Base-by-base conservation (phyloP, 129 eudicot species). In the Deinandra increscens region DNA sequence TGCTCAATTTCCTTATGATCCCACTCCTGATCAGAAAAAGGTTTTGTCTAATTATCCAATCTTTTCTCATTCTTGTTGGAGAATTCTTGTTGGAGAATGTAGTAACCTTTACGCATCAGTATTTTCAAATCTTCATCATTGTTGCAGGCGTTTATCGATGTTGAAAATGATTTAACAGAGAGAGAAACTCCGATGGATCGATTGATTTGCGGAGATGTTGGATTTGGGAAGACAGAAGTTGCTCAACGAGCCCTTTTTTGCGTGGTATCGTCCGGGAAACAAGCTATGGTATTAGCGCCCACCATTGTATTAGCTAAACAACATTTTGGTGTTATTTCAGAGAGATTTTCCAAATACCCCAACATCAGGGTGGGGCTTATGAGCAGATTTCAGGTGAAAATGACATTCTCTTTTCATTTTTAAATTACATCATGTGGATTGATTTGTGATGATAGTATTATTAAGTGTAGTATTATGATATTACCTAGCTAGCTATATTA, bases 211-310 rank as follows among this genome's bases (percentile, higher is more conserved):
- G 98, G 98, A 66, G 98, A 92, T 83, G 98, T 89, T 53, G 98
- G 98, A 45, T 92, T 92, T 81, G 96, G 98, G 45, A 92, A 92
- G 83, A 92, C 96, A 6, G 96, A 92, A 85, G 98, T 92, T 83
- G 96, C 98, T 19, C 80, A 84, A 44, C 92, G 96, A 61, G 98
- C 98, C 45, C 88, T 92, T 69, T 83, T 81, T 80, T 86, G 81
- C 78, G 98, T 84, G 67, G 89, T 89, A 77, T 92, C 95, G 10
- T 77, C 96, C 53, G 98, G 98, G 22, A 92, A 89, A 75, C 98
- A 92, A 76, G 95, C 92, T 19, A 92, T 92, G 98, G 81, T 92
- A 38, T 83, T 92, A 74, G 96, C 98, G 55, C 98, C 98, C 4
- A 92, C 98, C 20, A 92, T 89, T 75, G 98, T 92, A 41, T 81